These are phyloP conservation scores for Pyrus bretschneideri DNA, from an alignment of 306 rosid species.

Conservation along the genomic window DNA sequence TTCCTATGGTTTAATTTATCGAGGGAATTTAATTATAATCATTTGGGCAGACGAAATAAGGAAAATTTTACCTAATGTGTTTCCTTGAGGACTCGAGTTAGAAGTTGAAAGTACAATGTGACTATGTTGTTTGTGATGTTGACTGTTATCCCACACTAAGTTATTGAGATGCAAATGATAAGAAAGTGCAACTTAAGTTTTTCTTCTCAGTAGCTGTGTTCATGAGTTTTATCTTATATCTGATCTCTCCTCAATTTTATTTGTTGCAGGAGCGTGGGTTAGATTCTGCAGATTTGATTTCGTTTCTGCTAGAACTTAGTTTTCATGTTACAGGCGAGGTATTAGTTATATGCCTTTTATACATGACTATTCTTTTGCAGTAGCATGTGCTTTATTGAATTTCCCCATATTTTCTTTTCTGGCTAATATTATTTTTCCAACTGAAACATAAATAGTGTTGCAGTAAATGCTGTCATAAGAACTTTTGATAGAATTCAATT, in stretches of 20 bases:
- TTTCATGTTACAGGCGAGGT: conserved; percentile 97
- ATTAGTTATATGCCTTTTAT: conserved; percentile 21
- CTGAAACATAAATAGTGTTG: background rate
- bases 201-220: conserved; percentile 2
- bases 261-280: conserved; percentile 72
- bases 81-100: background rate
- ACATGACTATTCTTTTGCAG: background rate
- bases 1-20: background rate
- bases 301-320: conserved; percentile 92
- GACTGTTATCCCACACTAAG: background rate
- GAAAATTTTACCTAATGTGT: background rate
- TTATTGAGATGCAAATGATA: background rate
- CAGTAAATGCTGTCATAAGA: background rate
- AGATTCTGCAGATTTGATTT: conserved; percentile 83
- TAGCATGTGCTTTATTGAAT: conserved; percentile 7
- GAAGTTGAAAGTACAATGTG: background rate
- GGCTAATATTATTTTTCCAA: background rate
- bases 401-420: background rate
- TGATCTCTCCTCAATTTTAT: background rate
- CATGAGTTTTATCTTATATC: conserved; percentile 9
- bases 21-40: too few species aligned
- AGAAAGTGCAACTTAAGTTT: conserved; percentile 1
- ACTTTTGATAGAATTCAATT: background rate
- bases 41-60: background rate
- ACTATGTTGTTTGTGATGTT: background rate